Base-by-base conservation (phyloP, 352 stramenopile species). In the Pythium pyrilobum region DNA sequence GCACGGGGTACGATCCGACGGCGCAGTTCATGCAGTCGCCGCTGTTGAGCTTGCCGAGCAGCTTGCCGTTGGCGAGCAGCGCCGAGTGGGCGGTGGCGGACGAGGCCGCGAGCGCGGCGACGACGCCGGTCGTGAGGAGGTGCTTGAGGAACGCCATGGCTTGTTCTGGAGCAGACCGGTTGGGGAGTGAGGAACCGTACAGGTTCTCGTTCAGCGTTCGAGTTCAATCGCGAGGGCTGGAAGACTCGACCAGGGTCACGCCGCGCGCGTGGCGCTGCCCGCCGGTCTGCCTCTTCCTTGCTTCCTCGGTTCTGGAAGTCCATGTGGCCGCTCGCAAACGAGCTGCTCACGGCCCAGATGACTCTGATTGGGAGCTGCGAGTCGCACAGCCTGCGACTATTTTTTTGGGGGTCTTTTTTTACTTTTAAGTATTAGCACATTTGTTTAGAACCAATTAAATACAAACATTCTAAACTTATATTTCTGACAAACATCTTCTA, bases 21-120 rank as follows among this genome's bases (percentile, higher is more conserved):
- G 56, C 56, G 40, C 56, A 64, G 56, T 64, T 64, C 42, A 64
- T 59, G 48, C 56, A 64, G 34, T 47, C 48, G 49, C 56, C 56
- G 42, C 48, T 52, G 56, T 64, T 64, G 48, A 64, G 56, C 49
- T 64, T 51, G 34, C 56, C 56, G 41, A 64, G 56, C 42, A 64
- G 21, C 43, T 64, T 64, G 32, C 38, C 18, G 42, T 64, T 64
- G 28, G 56, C 41, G 48, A 57, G 50, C 38, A 57, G 39, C 41
- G 50, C 50, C 50, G 50, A 57, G 40, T 57, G 50, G 18, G 50
- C 50, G 40, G 49, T 29, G 3, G 50, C 41, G 29, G 50, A 42
- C 5, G 50, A 29, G n/a, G n/a, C n/a, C 18, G 50, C 50, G 39
- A 57, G 20, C 38, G 50, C 28, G 9, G 40, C 50, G 29, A 43